Base-by-base conservation (phyloP, 2,329 filamentous ascomycete genomes). In the Epichloe hybrida region DNA sequence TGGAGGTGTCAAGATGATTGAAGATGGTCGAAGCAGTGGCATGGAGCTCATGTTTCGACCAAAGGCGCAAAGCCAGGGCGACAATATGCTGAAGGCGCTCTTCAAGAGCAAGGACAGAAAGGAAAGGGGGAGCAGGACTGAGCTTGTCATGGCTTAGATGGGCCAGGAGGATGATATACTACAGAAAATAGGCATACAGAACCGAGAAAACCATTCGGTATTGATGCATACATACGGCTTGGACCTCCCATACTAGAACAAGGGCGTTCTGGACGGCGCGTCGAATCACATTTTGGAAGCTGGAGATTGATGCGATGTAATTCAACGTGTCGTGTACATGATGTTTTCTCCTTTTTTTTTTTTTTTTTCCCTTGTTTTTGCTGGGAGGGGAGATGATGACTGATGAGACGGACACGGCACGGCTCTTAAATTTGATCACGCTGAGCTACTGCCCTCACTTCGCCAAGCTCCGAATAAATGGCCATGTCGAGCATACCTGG, bases 91-190 rank as follows among this genome's bases (percentile, higher is more conserved):
- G 55, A 80, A 79, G 67, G 65, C 70, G 3, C 56, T 81, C 52
- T 80, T 81, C 60, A 77, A 75, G 68, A 74, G 69, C 65, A 79
- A 76, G 65, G 75, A 75, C 63, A 68, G 72, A 21, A 69, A 64
- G 59, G 70, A 71, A 53, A 61, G 58, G 38, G 66, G 68, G 50
- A 64, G 64, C 46, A 61, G 63, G 36, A 60, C 55, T 37, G 62
- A 62, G 34, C 51, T 64, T 40, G 63, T 66, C 42, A 50, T 62
- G 37, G 63, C 62, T 23, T 65, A 60, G 53, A 34, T 11, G 42
- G 27, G 52, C 31, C 45, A 23, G 39, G 17, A 17, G 43, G 27
- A 39, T 31, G 27, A 36, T 21, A 15, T 46, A n/a, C 46, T 20
- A 49, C 39, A 11, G n/a, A 43, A 21, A 21, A 50, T 34, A 31